Evolutionary conservation across 768 basidiomycete genomes (phyloP), one percentile per base, ranked within the genome.

Genomic region (Pluteus cervinus): DNA sequence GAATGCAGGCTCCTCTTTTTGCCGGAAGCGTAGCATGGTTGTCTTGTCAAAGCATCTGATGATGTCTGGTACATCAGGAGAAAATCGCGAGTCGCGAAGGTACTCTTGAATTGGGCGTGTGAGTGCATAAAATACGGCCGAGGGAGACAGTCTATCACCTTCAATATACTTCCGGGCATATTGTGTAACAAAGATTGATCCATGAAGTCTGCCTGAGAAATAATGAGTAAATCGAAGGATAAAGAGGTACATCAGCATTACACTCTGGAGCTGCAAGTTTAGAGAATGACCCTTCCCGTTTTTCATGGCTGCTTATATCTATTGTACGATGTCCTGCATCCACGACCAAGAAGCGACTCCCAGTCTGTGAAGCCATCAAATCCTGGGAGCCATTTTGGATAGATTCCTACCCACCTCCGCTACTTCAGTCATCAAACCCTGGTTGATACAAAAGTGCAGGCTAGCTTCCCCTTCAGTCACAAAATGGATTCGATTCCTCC

Each of bases 301-400:
- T 59, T 12, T 55, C 58, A 38, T 73, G 72, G 12, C 62, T 58
- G 38, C 66, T 70, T 24, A 73, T 54, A 34, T 73, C 71, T 12
- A 73, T 52, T 1, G 69, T 74, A 20, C 69, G n/a, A n/a, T n/a
- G n/a, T n/a, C n/a, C 71, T 3, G 71, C 69, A 36, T 73, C 71
- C 11, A 72, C 61, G 18, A 74, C 47, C 42, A 72, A 55, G 4
- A 70, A 52, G 3, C 61, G 62, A 29, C 62, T 21, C 15, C 42
- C 46, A 12, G 36, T 36, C 52, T 51, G 24, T 15, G n/a, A 14
- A 12, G 25, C 5, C 12, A 10, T 21, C 8, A 22, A 44, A 29
- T 23, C 35, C 17, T 14, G 15, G 0, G 15, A 7, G 5, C 7
- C 8, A 45, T 33, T 11, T 28, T 37, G 11, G 4, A 38, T 2